Conservation (phyloP, 2,329 filamentous ascomycete genomes). For the Penicillium sumatraense region DNA sequence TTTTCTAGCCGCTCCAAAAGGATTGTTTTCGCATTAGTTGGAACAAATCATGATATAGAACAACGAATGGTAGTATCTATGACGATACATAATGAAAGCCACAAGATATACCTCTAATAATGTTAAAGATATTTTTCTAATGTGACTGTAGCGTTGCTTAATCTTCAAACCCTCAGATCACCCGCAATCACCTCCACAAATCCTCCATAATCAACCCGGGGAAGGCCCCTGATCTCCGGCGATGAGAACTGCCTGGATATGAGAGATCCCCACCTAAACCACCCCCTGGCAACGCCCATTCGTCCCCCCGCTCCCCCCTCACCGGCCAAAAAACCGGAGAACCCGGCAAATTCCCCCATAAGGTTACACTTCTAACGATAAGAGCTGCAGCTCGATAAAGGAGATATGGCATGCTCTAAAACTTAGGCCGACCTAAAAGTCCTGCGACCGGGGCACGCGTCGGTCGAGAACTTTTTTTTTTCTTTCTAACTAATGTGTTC, state of each 20-base stretch:
- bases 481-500: background rate
- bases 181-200: slow-evolving; percentile 1
- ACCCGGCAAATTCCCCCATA: slow-evolving; percentile 10
- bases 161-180: background rate
- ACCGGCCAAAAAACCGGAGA: slow-evolving; percentile 13
- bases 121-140: background rate
- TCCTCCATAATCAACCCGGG: background rate
- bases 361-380: slow-evolving; percentile 13
- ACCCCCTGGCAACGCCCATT: slow-evolving; percentile 7
- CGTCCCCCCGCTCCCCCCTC: slow-evolving; percentile 10
- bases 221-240: slow-evolving; percentile 5
- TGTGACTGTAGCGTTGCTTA: background rate
- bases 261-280: background rate
- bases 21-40: too few relatives aligned
- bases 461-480: background rate
- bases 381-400: slow-evolving; percentile 14
- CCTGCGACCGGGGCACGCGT: slow-evolving; percentile 6
- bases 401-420: slow-evolving; percentile 2
- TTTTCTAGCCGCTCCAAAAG: too few relatives aligned
- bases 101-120: too few relatives aligned
- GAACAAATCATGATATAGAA: too few relatives aligned
- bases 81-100: background rate
- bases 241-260: background rate
- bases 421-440: slow-evolving; percentile 2
- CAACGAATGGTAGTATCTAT: background rate